These are phyloP conservation scores for Aspergillus affinis DNA, from an alignment of 495 filamentous ascomycete genomes.

Conservation along the genomic window DNA sequence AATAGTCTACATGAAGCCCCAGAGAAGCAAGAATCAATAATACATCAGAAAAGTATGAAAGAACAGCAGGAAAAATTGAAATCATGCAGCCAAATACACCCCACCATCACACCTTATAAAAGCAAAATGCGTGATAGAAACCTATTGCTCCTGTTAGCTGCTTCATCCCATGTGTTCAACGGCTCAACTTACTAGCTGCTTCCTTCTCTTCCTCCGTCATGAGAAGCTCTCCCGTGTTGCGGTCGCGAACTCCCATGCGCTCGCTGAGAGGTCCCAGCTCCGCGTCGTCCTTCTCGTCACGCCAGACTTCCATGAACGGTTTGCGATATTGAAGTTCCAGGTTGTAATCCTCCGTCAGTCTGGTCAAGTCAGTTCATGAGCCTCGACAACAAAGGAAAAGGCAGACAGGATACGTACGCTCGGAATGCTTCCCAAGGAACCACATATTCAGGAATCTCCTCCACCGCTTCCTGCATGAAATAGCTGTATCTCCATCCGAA, in stretches of 20 bases:
- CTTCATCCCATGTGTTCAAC: not conserved
- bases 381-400: conserved; percentile 25
- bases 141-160: conserved; percentile 31
- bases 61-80: no score
- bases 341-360: conserved; percentile 90
- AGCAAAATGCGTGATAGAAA: conserved; percentile 92
- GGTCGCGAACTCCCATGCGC: conserved; percentile 85
- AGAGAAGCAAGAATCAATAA: not conserved
- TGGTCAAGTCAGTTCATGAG: conserved; percentile 14
- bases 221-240: conserved; percentile 61
- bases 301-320: conserved; percentile 86
- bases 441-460: conserved; percentile 95
- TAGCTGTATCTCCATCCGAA: conserved; percentile 98
- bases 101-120: conserved; percentile 72
- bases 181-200: conserved; percentile 61
- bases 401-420: conserved; percentile 45
- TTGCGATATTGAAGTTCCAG: conserved; percentile 91
- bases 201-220: conserved; percentile 84
- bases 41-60: not conserved
- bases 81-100: no score
- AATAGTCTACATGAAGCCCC: no score
- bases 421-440: conserved; percentile 98
- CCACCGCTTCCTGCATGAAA: conserved; percentile 91
- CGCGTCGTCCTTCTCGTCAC: conserved; percentile 78
- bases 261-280: conserved; percentile 81